Evolutionary conservation across 2,329 filamentous ascomycete genomes (phyloP), one percentile per base, ranked within the genome.

Genomic region (Cladophialophora psammophila): DNA sequence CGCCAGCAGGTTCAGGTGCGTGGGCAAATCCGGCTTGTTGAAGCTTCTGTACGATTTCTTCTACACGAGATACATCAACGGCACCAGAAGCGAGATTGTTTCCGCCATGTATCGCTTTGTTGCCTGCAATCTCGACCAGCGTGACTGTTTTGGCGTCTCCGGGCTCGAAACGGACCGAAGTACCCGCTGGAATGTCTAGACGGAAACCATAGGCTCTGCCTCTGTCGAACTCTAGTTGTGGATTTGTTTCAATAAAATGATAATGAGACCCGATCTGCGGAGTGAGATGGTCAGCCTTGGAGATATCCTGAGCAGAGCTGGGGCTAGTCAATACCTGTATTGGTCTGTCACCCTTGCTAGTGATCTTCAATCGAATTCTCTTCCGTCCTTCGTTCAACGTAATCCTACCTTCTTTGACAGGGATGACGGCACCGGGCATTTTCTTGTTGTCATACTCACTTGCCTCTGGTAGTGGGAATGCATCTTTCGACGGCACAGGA

Each of bases 181-280:
- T 97, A 40, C 94, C 94, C 0, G 94, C 93, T 1, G 94, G 84
- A 65, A 98, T 95, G 75, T 98, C 94, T 13, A 98, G 85, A 10
- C 93, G 87, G 80, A 88, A 96, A 5, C 94, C 94, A 75, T 95
- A 95, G 0, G 93, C 88, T 72, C 87, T 88, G 58, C 87, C 82
- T 32, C 94, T 91, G 79, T 98, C 94, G 77, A 98, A 98, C 69
- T 91, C 87, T 59, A 98, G 85, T 77, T 92, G 88, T 0, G 93
- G 92, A 79, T 98, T 98, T n/a, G 89, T 91, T 82, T 98, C 94
- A 75, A 96, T 88, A 77, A 98, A 96, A 80, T 97, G 94, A 78
- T 97, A 98, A 80, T 98, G 94, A 36, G 93, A 96, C 36, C 94
- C 94, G 67, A 92, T 85, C 86, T 89, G 73, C 12, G 2, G 5